These are phyloP conservation scores for Mycena alexandri DNA, from an alignment of 768 basidiomycete species.

Conservation along the genomic window DNA sequence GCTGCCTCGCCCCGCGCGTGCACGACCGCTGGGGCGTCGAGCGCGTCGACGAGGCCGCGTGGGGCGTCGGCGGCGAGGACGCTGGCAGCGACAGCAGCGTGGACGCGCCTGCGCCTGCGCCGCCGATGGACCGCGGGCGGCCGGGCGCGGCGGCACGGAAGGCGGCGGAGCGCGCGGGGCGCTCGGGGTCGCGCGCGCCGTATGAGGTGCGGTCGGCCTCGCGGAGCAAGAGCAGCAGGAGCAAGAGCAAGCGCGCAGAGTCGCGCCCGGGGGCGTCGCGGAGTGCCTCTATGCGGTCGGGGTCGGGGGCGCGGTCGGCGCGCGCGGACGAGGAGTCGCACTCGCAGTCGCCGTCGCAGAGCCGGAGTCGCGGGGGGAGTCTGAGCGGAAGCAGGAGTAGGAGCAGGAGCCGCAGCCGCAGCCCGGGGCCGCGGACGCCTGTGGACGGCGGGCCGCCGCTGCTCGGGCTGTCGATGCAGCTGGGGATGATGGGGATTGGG, in stretches of 20 bases:
- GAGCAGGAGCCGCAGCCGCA: slow-evolving; percentile 26
- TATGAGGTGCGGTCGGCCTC: slow-evolving; percentile 16
- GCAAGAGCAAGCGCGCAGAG: not conserved
- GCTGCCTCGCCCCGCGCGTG: slow-evolving; percentile 81
- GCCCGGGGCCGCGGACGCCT: slow-evolving; percentile 32
- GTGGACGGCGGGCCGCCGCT: slow-evolving; percentile 21
- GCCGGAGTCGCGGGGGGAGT: slow-evolving; percentile 26
- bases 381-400: slow-evolving; percentile 27
- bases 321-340: slow-evolving; percentile 1
- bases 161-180: slow-evolving; percentile 23
- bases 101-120: not conserved
- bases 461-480: slow-evolving; percentile 15
- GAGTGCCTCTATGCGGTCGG: not conserved
- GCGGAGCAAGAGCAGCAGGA: not conserved
- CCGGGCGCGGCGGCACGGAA: slow-evolving; percentile 25
- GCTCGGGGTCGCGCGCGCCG: slow-evolving; percentile 33
- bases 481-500: slow-evolving; percentile 16
- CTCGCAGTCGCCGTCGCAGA: slow-evolving; percentile 10
- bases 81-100: not conserved
- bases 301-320: no score
- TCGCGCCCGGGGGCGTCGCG: not conserved
- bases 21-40: slow-evolving; percentile 82
- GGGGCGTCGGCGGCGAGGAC: slow-evolving; percentile 78
- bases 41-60: slow-evolving; percentile 83
- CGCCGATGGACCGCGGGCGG: slow-evolving; percentile 23